Base-by-base conservation (phyloP, 352 stramenopile genomes). In the Thraustochytrium striatum region DNA sequence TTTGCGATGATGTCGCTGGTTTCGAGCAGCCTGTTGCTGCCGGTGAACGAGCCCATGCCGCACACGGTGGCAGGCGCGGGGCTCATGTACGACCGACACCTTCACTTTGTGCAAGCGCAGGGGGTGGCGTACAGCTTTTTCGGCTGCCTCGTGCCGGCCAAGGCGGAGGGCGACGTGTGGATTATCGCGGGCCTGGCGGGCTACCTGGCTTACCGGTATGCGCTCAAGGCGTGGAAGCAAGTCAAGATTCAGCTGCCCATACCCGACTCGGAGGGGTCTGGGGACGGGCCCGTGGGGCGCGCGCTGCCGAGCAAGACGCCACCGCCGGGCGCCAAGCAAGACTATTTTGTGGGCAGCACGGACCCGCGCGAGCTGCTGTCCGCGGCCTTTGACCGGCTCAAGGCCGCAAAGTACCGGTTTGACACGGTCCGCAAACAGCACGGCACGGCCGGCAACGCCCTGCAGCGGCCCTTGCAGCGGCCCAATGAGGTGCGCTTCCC, bases 81-180 rank as follows among this genome's bases (percentile, higher is more conserved):
- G 0, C 65, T 75, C 41, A 35, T 75, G n/a, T 75, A 55, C 47
- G 65, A 41, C 32, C 58, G 79, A 32, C 38, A 75, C 28, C 33
- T 81, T 30, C 55, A 72, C n/a, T 80, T 39, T 58, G 58, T 65
- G 38, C 70, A 80, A 32, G 58, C 70, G 13, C 58, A 33, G 5
- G 55, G 25, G 13, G 55, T 47, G 16, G 70, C 53, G 7, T 80
- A 80, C 33, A 80, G 58, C 30, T 81, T 72, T 72, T 80, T 80
- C 28, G 70, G 70, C 11, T 52, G 55, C 11, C 57, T 52, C n/a
- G 58, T 80, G 9, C 32, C 32, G 8, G 32, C 58, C 38, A 59
- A 75, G 47, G 33, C 13, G 3, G 58, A 80, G 28, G 58, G 41
- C 33, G 70, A 80, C 35, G n/a, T 80, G 13, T 80, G 70, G 70